Evolutionary conservation across 2,329 filamentous ascomycete genomes (phyloP), one percentile per base, ranked within the genome.

Genomic region (Alternaria postmessia): DNA sequence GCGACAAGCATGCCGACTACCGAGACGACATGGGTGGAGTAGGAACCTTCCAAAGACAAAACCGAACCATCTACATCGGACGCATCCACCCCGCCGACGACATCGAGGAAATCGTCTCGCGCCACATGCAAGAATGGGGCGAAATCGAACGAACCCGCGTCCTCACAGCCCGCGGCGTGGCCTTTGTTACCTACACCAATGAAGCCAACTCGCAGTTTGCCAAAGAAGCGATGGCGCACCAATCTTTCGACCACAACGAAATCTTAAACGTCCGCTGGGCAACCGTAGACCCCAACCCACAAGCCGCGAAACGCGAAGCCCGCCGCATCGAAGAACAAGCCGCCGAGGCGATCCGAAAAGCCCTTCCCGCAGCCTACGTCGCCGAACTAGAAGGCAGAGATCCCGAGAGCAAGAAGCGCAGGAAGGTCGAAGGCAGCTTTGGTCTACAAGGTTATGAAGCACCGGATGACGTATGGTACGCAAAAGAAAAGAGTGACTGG

Each of bases 1-100:
- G 94, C 59, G 94, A 97, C 83, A 97, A 96, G 82, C 91, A 93
- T 74, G 90, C 87, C 64, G 94, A 97, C 75, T 98, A 97, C 80
- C 85, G 94, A 72, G 94, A 98, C 76, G 94, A 98, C 78, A 98
- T 99, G 95, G 94, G 94, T 54, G 96, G 96, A 66, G 93, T 97
- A 2, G 95, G 95, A 26, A 93, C 88, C 63, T 99, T 99, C 75
- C 90, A 94, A 88, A 86, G 95, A 22, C 92, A 96, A 74, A 99
- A 99, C 76, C 86, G 95, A 32, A 99, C 95, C 1, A 84, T 99
- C 6, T 99, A 99, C 72, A 88, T 97, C 1, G 95, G 95, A 5
- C 85, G 94, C 48, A 97, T 99, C 77, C 93, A 97, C 78, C 94
- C 97, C 36, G 94, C 90, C 12, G 95, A 98, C 78, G 94, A 98